phyloP scores from a whole-genome alignment of 2,329 filamentous ascomycete genomes.

The Cordyceps farinosa region DNA sequence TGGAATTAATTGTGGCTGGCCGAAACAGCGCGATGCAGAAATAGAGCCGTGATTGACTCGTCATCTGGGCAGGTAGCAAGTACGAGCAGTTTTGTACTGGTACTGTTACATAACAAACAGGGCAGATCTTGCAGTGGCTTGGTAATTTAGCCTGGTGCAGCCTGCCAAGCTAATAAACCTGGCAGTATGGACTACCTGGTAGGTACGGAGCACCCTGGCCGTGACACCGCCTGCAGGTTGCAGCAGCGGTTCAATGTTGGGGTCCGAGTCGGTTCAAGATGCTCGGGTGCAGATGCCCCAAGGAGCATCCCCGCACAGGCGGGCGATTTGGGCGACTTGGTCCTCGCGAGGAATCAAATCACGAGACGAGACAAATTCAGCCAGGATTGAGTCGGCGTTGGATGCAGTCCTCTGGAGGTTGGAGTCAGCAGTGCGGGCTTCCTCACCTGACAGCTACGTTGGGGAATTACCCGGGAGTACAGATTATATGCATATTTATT shows the following conservation, averaged over 20 bases:
- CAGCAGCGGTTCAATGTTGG: not conserved
- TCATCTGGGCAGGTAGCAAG: not conserved
- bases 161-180: not conserved
- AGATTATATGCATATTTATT: no score
- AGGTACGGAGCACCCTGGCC: not conserved
- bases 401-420: no score
- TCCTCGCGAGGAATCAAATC: no score
- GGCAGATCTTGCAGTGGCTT: not conserved
- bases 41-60: not conserved
- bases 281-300: not conserved
- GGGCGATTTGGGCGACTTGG: not conserved
- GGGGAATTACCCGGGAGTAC: no score
- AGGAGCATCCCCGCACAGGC: not conserved
- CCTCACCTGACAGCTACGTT: no score
- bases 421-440: no score
- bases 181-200: not conserved
- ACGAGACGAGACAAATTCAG: no score
- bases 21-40: not conserved
- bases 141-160: not conserved
- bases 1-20: no score
- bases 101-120: not conserved
- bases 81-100: not conserved
- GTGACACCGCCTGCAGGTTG: not conserved
- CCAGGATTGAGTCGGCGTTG: no score
- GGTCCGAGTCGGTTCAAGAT: not conserved